Evolutionary conservation across 306 rosid genomes (phyloP).

Genomic region (Inga laurina): DNA sequence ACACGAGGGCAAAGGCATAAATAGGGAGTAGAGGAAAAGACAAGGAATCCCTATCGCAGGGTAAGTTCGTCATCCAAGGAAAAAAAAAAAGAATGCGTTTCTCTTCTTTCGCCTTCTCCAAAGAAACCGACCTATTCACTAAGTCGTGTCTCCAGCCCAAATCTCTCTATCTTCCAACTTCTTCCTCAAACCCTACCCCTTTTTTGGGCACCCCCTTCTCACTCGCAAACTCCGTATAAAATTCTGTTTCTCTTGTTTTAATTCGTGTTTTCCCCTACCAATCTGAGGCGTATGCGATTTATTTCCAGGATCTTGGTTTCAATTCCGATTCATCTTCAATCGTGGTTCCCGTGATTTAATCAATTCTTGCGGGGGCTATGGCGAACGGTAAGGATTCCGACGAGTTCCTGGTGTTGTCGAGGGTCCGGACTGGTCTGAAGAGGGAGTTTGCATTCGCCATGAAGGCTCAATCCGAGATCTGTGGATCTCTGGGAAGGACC

Average conservation of each 20-base stretch:
- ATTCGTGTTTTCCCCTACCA: neutral
- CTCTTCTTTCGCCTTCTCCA: constrained; percentile 18
- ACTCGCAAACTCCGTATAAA: neutral
- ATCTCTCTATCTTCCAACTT: neutral
- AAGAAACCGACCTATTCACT: constrained; percentile 6
- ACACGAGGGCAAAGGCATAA: neutral
- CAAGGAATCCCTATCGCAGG: constrained; percentile 3
- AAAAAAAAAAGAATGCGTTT: neutral
- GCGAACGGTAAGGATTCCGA: constrained; percentile 83
- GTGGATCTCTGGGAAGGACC: constrained; percentile 57
- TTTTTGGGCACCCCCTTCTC: neutral
- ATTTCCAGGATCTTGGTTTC: neutral
- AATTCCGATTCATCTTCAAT: neutral
- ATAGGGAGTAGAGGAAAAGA: neutral
- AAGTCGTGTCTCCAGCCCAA: neutral
- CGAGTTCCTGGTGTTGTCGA: constrained; percentile 65
- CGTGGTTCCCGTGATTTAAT: neutral
- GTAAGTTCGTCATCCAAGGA: neutral
- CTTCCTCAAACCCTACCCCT: constrained; percentile 29
- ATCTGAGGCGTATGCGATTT: neutral
- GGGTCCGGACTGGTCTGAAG: constrained; percentile 61
- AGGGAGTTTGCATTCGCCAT: constrained; percentile 75
- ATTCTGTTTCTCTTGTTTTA: neutral
- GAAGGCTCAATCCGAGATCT: constrained; percentile 59
- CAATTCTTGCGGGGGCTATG: constrained; percentile 40